Conservation (phyloP, 768 basidiomycete species). For the Rhizopogon vulgaris region DNA sequence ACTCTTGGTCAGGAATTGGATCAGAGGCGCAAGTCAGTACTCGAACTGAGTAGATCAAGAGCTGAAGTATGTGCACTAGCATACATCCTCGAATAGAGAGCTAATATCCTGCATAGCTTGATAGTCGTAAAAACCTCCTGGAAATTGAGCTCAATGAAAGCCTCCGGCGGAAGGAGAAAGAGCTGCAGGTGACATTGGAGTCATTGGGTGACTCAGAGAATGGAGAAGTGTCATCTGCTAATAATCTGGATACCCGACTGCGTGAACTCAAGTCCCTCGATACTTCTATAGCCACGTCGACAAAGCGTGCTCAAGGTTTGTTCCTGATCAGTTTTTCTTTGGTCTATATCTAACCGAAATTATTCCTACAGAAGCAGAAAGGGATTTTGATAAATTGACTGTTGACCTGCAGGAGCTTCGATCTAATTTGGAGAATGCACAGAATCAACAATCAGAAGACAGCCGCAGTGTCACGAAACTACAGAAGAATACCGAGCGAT, state of each 20-base stretch:
- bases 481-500: slow-evolving; percentile 94
- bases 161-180: slow-evolving; percentile 72
- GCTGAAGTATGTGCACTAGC: slow-evolving; percentile 52
- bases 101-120: slow-evolving; percentile 30
- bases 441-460: slow-evolving; percentile 83
- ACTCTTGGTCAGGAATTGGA: slow-evolving; percentile 73
- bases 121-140: slow-evolving; percentile 69
- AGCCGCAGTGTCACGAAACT: slow-evolving; percentile 80
- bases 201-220: slow-evolving; percentile 56
- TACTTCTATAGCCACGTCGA: slow-evolving; percentile 56
- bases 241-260: slow-evolving; percentile 61
- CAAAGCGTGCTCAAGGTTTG: slow-evolving; percentile 57
- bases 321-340: no score
- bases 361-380: slow-evolving; percentile 53
- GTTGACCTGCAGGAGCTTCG: slow-evolving; percentile 63
- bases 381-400: slow-evolving; percentile 57
- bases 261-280: slow-evolving; percentile 68
- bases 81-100: background rate
- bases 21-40: slow-evolving; percentile 58
- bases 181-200: slow-evolving; percentile 72
- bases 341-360: background rate
- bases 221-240: slow-evolving; percentile 50
- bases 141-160: slow-evolving; percentile 94
- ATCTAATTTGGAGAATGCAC: slow-evolving; percentile 61
- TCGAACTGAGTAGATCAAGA: slow-evolving; percentile 61